Evolutionary conservation across 306 rosid genomes (phyloP).

Genomic region (Ammopiptanthus mongolicus): DNA sequence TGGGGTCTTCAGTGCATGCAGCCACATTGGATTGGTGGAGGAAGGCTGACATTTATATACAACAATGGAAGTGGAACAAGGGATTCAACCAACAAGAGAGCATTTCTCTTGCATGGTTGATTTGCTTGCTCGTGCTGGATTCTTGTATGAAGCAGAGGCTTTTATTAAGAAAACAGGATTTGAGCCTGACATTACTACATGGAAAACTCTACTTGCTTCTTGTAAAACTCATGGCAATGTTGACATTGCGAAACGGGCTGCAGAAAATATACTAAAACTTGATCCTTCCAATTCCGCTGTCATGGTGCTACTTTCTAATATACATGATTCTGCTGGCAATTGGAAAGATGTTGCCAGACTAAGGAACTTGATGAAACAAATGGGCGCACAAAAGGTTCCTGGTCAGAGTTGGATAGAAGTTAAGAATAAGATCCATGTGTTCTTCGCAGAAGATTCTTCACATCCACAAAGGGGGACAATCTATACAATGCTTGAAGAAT

Average conservation of each 20-base stretch:
- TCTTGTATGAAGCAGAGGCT: constrained; percentile 55
- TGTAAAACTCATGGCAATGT: constrained; percentile 60
- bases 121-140: constrained; percentile 74
- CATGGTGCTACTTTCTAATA: constrained; percentile 57
- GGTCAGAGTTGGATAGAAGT: constrained; percentile 57
- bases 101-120: constrained; percentile 80
- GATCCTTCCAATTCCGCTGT: constrained; percentile 73
- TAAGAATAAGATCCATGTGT: constrained; percentile 56
- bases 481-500: constrained; percentile 52
- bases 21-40: constrained; percentile 69
- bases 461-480: constrained; percentile 58
- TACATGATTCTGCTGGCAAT: constrained; percentile 54
- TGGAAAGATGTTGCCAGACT: constrained; percentile 63
- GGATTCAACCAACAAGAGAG: constrained; percentile 56
- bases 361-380: constrained; percentile 55
- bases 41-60: constrained; percentile 55
- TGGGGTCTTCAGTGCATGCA: constrained; percentile 73
- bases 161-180: constrained; percentile 46
- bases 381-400: constrained; percentile 59
- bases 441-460: constrained; percentile 56
- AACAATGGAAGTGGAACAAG: constrained; percentile 57
- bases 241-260: constrained; percentile 62
- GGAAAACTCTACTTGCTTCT: constrained; percentile 72
- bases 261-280: constrained; percentile 51
- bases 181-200: constrained; percentile 58